Evolutionary conservation across 1,284 basidiomycete genomes (phyloP), one percentile per base, ranked within the genome.

Genomic region (Ganoderma resinaceum): DNA sequence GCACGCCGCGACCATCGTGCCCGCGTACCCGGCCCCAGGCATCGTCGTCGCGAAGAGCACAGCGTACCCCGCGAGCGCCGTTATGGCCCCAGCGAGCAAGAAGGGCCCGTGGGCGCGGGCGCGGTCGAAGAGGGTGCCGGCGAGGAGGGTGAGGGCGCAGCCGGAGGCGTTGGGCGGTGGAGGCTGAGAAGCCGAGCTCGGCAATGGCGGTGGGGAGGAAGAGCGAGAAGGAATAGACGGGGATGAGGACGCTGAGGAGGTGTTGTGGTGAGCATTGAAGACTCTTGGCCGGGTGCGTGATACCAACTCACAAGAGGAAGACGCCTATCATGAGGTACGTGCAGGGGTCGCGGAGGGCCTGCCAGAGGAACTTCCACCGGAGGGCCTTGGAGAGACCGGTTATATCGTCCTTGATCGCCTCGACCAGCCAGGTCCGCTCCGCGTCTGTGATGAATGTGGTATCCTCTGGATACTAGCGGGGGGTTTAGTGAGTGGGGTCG

Each of bases 51-150:
- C 78, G 20, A 90, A 77, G 18, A 92, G 78, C 43, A 91, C 79
- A 62, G 88, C 85, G 72, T 92, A 92, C 0, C 89, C 91, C 2
- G 89, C 75, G 66, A 91, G 89, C 16, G 87, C 85, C 18, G 90
- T 72, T 1, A 79, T 70, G 2, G 85, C 86, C 14, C 84, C 76
- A 2, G 78, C 81, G 65, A 91, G 85, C 72, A 92, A 90, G 75
- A 89, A 87, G 0, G 85, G 82, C 2, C 87, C 89, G 55, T 88
- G 68, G 23, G 53, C 62, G 42, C 72, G 61, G 12, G 65, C 35
- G 38, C 65, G 63, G 64, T 66, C 60, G 23, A 59, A 72, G 20
- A 67, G 42, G 9, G 66, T 37, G 29, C 69, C 70, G 11, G 49
- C n/a, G 23, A 63, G 18, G 52, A 74, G 35, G 5, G 70, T 73